These are phyloP conservation scores for Annulohypoxylon stygium DNA, from an alignment of 495 filamentous ascomycete species.

Conservation along the genomic window DNA sequence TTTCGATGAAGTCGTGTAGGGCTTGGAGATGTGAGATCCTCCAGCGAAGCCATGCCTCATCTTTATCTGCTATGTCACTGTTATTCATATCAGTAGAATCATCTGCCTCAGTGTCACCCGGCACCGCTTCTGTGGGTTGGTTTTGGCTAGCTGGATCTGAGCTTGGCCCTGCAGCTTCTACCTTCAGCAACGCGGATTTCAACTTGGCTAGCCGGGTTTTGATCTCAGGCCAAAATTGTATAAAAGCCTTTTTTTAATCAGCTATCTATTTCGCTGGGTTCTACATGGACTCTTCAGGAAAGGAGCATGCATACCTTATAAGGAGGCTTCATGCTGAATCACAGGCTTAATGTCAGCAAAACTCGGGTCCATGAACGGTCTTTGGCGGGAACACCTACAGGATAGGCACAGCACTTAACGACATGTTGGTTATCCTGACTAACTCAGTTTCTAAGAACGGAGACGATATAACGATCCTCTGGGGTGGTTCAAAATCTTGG, in stretches of 20 bases:
- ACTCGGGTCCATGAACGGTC: neutral
- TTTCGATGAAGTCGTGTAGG: slow-evolving; percentile 35
- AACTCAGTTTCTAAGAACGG: neutral
- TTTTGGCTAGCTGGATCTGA: neutral
- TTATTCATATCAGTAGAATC: neutral
- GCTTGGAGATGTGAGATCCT: slow-evolving; percentile 28
- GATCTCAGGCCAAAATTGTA: slow-evolving; percentile 14
- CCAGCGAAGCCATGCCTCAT: slow-evolving; percentile 8
- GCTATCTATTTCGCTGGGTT: no score
- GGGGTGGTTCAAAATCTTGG: slow-evolving; percentile 1
- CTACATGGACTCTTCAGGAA: no score
- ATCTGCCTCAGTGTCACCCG: neutral
- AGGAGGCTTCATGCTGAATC: slow-evolving; percentile 15
- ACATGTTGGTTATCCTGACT: neutral
- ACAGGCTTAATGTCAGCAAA: neutral
- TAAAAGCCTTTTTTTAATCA: slow-evolving; percentile 4
- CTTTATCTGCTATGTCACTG: neutral
- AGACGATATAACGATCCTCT: slow-evolving; percentile 8
- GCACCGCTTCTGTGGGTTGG: neutral
- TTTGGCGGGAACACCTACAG: neutral
- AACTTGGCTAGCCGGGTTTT: neutral
- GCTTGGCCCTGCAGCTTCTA: neutral
- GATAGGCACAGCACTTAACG: neutral
- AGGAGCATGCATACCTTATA: neutral
- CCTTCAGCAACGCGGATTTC: neutral